Conservation (phyloP, 352 stramenopile species). For the Globisporangium yorkense region DNA sequence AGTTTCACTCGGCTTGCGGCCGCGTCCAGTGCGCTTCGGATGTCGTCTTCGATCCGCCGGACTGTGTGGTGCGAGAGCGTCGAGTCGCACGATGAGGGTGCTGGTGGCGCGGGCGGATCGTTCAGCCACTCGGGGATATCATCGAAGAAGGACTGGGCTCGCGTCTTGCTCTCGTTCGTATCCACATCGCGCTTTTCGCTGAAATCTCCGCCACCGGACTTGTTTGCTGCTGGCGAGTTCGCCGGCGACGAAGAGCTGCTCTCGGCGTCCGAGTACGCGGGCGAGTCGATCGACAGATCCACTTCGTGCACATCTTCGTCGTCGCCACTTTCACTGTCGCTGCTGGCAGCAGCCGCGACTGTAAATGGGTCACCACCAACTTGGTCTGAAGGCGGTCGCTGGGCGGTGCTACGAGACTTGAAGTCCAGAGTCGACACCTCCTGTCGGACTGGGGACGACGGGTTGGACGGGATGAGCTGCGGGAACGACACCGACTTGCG, state of each 20-base stretch:
- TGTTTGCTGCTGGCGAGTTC: not conserved
- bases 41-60: constrained; percentile 57
- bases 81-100: not conserved
- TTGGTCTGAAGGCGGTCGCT: not conserved
- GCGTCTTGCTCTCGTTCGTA: not conserved
- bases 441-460: constrained; percentile 8
- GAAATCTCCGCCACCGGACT: not conserved
- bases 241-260: constrained; percentile 6
- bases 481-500: constrained; percentile 24
- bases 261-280: constrained; percentile 6
- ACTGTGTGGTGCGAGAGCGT: constrained; percentile 14
- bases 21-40: constrained; percentile 45
- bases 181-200: not conserved
- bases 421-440: not conserved
- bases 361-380: too few relatives aligned
- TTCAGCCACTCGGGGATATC: constrained; percentile 18
- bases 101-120: not conserved
- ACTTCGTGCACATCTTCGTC: constrained; percentile 5
- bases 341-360: not conserved
- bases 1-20: constrained; percentile 32
- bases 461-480: constrained; percentile 7
- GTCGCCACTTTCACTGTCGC: constrained; percentile 4
- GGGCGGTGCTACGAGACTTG: not conserved
- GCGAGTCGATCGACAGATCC: constrained; percentile 7
- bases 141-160: constrained; percentile 2